These are phyloP conservation scores for Cytospora paraplurivora DNA, from an alignment of 2,329 filamentous ascomycete genomes.

Conservation along the genomic window DNA sequence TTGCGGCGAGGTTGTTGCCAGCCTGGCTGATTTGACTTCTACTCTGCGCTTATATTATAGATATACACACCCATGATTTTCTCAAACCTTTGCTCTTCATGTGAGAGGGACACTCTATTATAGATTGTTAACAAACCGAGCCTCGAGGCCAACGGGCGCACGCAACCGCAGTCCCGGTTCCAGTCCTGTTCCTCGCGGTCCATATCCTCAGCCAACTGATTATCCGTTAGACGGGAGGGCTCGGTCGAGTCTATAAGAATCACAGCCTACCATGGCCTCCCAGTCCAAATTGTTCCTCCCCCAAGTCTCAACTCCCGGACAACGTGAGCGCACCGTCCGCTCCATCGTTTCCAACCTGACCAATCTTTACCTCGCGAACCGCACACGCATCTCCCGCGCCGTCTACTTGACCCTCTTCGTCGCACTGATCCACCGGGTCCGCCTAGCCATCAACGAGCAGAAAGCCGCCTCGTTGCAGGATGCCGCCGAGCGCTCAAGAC, in stretches of 20 bases:
- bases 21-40: not conserved
- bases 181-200: not conserved
- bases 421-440: conserved; percentile 81
- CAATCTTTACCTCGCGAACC: conserved; percentile 74
- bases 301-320: conserved; percentile 37
- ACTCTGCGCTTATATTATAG: not conserved
- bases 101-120: not conserved
- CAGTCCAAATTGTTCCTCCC: conserved; percentile 70
- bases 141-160: not conserved
- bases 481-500: conserved; percentile 54
- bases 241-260: not conserved
- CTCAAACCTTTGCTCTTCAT: not conserved
- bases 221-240: not conserved
- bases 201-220: not conserved
- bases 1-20: not conserved
- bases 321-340: conserved; percentile 64
- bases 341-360: conserved; percentile 68
- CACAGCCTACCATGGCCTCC: conserved; percentile 60
- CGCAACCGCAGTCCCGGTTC: not conserved
- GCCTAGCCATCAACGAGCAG: conserved; percentile 89
- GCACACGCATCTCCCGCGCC: conserved; percentile 78
- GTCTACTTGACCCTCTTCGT: conserved; percentile 83
- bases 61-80: not conserved
- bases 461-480: conserved; percentile 78
- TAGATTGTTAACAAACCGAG: not conserved